phyloP scores from a whole-genome alignment of 495 filamentous ascomycete genomes.

The Aspergillus olivimuriae region DNA sequence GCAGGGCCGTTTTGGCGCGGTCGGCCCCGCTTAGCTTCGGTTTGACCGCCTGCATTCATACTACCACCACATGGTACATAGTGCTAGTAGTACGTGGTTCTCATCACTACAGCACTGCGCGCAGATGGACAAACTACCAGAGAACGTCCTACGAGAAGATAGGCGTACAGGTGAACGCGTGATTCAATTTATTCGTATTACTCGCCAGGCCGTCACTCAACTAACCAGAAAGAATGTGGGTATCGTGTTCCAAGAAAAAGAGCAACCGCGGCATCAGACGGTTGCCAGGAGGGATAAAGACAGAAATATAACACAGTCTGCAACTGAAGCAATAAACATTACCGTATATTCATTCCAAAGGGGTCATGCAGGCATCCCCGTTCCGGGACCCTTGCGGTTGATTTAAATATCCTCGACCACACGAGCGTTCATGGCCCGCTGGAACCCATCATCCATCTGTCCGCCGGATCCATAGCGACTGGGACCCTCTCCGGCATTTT shows the following conservation, averaged over 20 bases:
- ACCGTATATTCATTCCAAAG: conserved; percentile 9
- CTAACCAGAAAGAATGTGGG: background rate
- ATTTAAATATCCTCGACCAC: conserved; percentile 80
- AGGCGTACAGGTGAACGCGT: too few species aligned
- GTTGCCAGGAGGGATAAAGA: conserved; percentile 5
- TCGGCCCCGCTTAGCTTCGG: too few species aligned
- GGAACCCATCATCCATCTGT: conserved; percentile 55
- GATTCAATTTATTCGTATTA: too few species aligned
- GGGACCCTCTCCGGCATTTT: conserved; percentile 52
- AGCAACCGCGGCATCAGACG: conserved; percentile 8
- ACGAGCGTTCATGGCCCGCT: conserved; percentile 75
- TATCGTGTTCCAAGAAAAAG: conserved; percentile 8
- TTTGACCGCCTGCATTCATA: too few species aligned
- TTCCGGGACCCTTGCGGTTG: background rate
- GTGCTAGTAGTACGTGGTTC: too few species aligned
- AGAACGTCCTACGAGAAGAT: too few species aligned
- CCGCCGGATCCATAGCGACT: conserved; percentile 40
- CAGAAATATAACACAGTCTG: conserved; percentile 2
- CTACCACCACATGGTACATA: too few species aligned
- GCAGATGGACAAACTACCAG: too few species aligned
- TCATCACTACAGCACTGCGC: too few species aligned
- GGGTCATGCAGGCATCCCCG: background rate
- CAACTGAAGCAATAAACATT: conserved; percentile 5
- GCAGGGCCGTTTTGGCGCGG: too few species aligned
- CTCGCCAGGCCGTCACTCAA: background rate